Conservation (phyloP, 176 grass and related monocot genomes). For the Poa annua region DNA sequence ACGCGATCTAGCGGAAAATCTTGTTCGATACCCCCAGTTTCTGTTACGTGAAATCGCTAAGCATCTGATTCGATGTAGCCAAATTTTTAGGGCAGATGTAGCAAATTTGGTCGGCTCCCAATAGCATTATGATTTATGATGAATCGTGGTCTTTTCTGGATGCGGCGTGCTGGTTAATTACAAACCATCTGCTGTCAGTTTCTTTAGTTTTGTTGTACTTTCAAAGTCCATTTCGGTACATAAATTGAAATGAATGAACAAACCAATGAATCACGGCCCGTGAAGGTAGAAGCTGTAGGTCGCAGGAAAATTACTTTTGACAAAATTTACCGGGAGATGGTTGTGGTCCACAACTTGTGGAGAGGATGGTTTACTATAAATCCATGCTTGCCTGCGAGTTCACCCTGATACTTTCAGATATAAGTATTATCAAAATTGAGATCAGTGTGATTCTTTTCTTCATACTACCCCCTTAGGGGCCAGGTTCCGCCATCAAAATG, state of each 20-base stretch:
- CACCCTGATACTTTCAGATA: neutral
- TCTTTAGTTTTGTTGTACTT: neutral
- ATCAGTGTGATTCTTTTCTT: neutral
- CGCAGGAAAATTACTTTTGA: neutral
- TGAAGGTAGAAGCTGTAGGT: slow-evolving; percentile 11
- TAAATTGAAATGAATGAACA: slow-evolving; percentile 10
- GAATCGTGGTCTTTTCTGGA: slow-evolving; percentile 30
- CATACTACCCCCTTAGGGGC: no score
- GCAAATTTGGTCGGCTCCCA: neutral
- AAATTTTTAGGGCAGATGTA: slow-evolving; percentile 7
- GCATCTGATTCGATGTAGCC: neutral
- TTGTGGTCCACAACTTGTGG: neutral
- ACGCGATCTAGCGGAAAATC: neutral
- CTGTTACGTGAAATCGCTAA: neutral
- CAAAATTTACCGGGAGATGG: neutral
- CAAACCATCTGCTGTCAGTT: neutral
- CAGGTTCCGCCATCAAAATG: no score
- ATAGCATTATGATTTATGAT: neutral
- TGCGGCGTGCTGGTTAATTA: neutral
- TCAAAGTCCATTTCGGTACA: neutral
- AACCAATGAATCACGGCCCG: neutral
- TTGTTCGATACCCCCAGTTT: neutral
- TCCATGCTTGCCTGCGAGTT: neutral
- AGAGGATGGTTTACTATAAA: neutral
- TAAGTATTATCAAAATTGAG: neutral